Evolutionary conservation across 2,329 filamentous ascomycete species (phyloP).

Genomic region (Phoma sp.): DNA sequence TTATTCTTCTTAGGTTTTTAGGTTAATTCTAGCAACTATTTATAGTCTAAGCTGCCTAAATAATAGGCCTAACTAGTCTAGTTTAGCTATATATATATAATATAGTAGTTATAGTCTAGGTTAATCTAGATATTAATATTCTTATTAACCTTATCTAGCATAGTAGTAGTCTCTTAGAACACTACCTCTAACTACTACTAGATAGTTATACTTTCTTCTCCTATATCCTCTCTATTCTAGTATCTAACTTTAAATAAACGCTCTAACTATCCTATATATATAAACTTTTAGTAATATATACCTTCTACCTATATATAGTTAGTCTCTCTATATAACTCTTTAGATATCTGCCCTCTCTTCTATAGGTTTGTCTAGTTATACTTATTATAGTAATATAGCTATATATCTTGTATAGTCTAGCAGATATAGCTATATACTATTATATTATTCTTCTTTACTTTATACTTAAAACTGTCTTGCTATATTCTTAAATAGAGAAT

Average conservation of each 20-base stretch:
- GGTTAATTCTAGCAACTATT: neutral
- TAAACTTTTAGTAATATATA: constrained; percentile 1
- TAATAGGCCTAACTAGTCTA: too few relatives aligned
- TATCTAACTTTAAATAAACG: neutral
- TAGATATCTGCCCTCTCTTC: neutral
- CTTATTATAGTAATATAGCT: neutral
- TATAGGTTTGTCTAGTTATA: neutral
- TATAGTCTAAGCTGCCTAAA: neutral
- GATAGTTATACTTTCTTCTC: too few relatives aligned
- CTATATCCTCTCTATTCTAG: too few relatives aligned
- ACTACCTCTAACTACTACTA: too few relatives aligned
- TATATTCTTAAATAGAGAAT: neutral
- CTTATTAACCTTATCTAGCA: neutral
- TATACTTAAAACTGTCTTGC: constrained; percentile 1
- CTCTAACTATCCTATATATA: neutral
- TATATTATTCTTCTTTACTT: too few relatives aligned
- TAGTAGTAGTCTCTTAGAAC: neutral
- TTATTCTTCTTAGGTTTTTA: neutral
- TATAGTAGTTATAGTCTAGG: constrained; percentile 4
- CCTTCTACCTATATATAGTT: neutral
- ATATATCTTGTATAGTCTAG: neutral
- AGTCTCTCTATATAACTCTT: too few relatives aligned
- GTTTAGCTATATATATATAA: too few relatives aligned
- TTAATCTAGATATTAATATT: neutral
- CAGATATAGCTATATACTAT: too few relatives aligned